Evolutionary conservation across 164 flowering plant species (phyloP).

Genomic region (grape (Vitis vinifera)): ASM3070453v1 NC_081813.1:5030001-5030500

Average conservation of each 20-base stretch:
- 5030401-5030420: too few relatives aligned
- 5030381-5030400: too few relatives aligned
- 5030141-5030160: slow-evolving; percentile 3
- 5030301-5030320: slow-evolving; percentile 15
- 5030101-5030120: slow-evolving; percentile 10
- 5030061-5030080: slow-evolving; percentile 8
- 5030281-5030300: slow-evolving; percentile 14
- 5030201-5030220: slow-evolving; percentile 16
- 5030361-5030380: slow-evolving; percentile 16
- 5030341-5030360: slow-evolving; percentile 23
- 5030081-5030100: slow-evolving; percentile 7
- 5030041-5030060: neutral
- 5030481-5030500: too few relatives aligned
- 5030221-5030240: slow-evolving; percentile 22
- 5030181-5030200: slow-evolving; percentile 2
- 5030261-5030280: slow-evolving; percentile 14
- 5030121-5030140: slow-evolving; percentile 1
- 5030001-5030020: slow-evolving; percentile 16
- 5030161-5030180: slow-evolving; percentile 13
- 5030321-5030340: slow-evolving; percentile 21
- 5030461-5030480: too few relatives aligned
- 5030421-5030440: too few relatives aligned
- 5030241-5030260: slow-evolving; percentile 37
- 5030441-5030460: too few relatives aligned
- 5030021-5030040: slow-evolving; percentile 15